These are phyloP conservation scores for Clarireedia homoeocarpa DNA, from an alignment of 2,329 filamentous ascomycete genomes.

Conservation along the genomic window DNA sequence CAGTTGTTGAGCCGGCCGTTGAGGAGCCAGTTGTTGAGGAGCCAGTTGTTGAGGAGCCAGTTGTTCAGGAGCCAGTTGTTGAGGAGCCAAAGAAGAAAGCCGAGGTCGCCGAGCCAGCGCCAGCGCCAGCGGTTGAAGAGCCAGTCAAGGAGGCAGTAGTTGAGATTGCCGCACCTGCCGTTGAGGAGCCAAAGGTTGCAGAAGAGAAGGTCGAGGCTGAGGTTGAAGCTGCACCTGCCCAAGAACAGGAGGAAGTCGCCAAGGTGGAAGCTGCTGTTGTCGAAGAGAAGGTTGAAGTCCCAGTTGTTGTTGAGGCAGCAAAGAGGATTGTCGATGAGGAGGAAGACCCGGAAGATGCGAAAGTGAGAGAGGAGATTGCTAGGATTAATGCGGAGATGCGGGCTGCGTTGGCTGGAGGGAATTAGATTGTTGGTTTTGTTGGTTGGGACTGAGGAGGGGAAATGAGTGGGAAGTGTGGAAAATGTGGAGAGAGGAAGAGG, in stretches of 20 bases:
- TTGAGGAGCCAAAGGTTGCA: conserved; percentile 6
- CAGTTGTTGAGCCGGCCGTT: neutral
- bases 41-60: neutral
- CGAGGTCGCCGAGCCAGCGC: neutral
- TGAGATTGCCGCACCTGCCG: neutral
- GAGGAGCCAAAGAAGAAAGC: conserved; percentile 3
- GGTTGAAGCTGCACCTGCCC: neutral
- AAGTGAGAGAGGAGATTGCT: conserved; percentile 23
- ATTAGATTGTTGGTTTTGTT: neutral
- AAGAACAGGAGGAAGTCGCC: neutral
- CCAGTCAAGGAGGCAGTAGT: neutral
- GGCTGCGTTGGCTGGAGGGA: conserved; percentile 8
- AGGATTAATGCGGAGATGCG: conserved; percentile 22
- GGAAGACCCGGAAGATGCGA: conserved; percentile 21
- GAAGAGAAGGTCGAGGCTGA: neutral
- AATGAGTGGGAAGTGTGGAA: neutral
- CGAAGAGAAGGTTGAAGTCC: neutral
- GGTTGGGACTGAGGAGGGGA: too few species aligned
- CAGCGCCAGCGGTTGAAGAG: neutral
- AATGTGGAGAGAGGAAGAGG: neutral
- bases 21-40: neutral
- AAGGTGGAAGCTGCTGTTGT: neutral
- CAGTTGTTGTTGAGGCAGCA: neutral
- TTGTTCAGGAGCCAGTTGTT: neutral
- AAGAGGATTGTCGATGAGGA: neutral